Evolutionary conservation across 257 asterid genomes (phyloP).

Genomic region (Solanum pennellii): DNA sequence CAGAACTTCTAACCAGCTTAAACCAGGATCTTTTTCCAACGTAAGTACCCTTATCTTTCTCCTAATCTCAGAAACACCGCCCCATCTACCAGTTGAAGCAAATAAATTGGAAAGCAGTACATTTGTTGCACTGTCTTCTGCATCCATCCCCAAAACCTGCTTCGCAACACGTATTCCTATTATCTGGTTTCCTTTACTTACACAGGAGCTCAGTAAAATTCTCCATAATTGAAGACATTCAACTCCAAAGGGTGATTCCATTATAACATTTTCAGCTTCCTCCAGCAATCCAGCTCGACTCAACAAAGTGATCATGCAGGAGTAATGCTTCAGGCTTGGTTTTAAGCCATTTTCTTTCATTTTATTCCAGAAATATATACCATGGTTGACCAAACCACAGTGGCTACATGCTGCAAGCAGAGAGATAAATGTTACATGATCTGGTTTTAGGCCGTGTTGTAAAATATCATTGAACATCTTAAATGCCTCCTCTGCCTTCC

Average conservation of each 20-base stretch:
- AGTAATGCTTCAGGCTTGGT: slow-evolving; percentile 73
- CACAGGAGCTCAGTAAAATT: slow-evolving; percentile 47
- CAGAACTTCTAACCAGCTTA: slow-evolving; percentile 60
- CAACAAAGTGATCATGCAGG: slow-evolving; percentile 59
- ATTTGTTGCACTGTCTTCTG: slow-evolving; percentile 46
- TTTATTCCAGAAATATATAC: slow-evolving; percentile 44
- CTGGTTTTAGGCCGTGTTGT: slow-evolving; percentile 43
- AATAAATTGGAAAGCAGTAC: slow-evolving; percentile 43
- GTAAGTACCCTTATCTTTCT: slow-evolving; percentile 29
- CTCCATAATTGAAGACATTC: slow-evolving; percentile 49
- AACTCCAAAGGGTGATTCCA: slow-evolving; percentile 39
- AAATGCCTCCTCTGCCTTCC: slow-evolving; percentile 52
- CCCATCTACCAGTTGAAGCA: slow-evolving; percentile 64
- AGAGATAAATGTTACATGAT: slow-evolving; percentile 57
- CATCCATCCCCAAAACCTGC: slow-evolving; percentile 24
- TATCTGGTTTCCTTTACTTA: slow-evolving; percentile 28
- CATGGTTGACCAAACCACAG: slow-evolving; percentile 49
- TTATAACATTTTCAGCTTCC: slow-evolving; percentile 59
- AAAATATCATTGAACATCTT: slow-evolving; percentile 33
- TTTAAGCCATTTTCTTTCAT: slow-evolving; percentile 39
- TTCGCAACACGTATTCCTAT: slow-evolving; percentile 51
- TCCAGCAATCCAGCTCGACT: slow-evolving; percentile 61
- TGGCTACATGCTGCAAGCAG: slow-evolving; percentile 72
- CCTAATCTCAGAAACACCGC: slow-evolving; percentile 38
- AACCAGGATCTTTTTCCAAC: slow-evolving; percentile 55